These are phyloP conservation scores for Phytopythium vexans DNA, from an alignment of 352 stramenopile species.

Conservation along the genomic window DNA sequence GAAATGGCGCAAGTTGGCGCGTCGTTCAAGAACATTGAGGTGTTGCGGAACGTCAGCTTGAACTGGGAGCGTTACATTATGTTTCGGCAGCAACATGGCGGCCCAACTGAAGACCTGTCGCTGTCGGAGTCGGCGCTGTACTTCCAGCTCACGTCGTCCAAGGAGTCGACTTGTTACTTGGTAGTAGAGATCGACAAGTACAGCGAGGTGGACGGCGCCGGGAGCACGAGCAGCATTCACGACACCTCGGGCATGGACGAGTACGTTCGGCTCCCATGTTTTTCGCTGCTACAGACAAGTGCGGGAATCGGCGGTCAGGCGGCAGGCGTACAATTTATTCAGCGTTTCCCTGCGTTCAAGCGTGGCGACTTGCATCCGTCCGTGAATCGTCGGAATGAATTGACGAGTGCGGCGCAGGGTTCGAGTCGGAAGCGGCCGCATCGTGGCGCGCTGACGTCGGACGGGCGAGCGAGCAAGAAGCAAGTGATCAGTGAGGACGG, in stretches of 20 bases:
- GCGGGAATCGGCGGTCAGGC: conserved; percentile 47
- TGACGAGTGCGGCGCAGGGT: conserved; percentile 20
- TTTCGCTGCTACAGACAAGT: conserved; percentile 77
- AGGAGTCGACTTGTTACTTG: conserved; percentile 81
- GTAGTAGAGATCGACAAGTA: conserved; percentile 87
- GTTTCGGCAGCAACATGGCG: conserved; percentile 79
- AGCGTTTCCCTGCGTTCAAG: conserved; percentile 80
- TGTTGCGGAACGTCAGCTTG: conserved; percentile 71
- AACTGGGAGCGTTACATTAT: conserved; percentile 86
- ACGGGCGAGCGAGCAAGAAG: conserved; percentile 37
- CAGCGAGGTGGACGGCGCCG: conserved; percentile 57
- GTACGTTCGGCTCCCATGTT: conserved; percentile 74
- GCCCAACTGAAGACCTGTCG: conserved; percentile 70
- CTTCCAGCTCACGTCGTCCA: conserved; percentile 81
- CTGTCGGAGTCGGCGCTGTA: conserved; percentile 82
- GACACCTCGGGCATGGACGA: conserved; percentile 53
- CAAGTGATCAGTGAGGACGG: conserved; percentile 20
- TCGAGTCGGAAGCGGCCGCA: conserved; percentile 30
- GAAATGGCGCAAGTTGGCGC: conserved; percentile 74
- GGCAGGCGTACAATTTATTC: conserved; percentile 83
- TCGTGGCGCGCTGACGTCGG: not conserved
- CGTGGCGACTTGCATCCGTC: conserved; percentile 66
- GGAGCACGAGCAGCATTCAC: conserved; percentile 28
- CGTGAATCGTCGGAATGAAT: conserved; percentile 46
- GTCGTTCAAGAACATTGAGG: conserved; percentile 77